Percentiles rank a stretch among this genome's conserved stretches.
Conservation (phyloP, 1,139 yeast genomes). For the Geotrichum histeridarum region DNA sequence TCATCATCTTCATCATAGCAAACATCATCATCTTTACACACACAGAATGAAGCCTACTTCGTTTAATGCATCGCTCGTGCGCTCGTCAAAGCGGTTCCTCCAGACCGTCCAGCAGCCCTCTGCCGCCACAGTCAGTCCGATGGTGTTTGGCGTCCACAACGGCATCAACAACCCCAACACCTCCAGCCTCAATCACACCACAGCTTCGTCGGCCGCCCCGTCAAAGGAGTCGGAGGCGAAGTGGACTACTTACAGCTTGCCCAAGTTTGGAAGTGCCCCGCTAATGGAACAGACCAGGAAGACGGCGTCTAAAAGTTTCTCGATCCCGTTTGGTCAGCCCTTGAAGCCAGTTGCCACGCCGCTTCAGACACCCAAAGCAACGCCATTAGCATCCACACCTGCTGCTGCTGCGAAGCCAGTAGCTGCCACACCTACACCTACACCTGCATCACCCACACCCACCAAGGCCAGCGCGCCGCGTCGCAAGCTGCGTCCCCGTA, state of each 20-base stretch:
- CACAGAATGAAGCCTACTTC: constrained; percentile 16
- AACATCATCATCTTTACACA: constrained; percentile 7
- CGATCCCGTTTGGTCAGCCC: constrained; percentile 6
- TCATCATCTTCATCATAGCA: neutral
- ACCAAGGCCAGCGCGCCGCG: constrained; percentile 34
- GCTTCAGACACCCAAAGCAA: neutral
- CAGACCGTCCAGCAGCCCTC: constrained; percentile 20
- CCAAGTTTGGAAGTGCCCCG: constrained; percentile 11
- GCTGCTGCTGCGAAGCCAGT: neutral
- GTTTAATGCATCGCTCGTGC: constrained; percentile 7
- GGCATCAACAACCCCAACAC: neutral
- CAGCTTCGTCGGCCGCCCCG: neutral
- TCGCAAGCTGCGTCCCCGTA: constrained; percentile 74
- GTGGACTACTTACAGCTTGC: constrained; percentile 19
- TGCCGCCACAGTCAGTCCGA: constrained; percentile 13
- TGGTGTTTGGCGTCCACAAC: constrained; percentile 14
- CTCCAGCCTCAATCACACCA: neutral
- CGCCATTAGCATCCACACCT: constrained; percentile 9
- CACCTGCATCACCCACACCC: constrained; percentile 36
- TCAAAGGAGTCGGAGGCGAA: constrained; percentile 1
- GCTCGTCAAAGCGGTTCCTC: constrained; percentile 20
- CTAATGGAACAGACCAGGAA: neutral
- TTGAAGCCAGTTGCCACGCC: neutral
- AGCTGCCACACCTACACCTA: constrained; percentile 26
- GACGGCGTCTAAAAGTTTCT: neutral